A percentile compares a stretch with the other conserved stretches of the same genome.
Conservation (phyloP, 768 basidiomycete species). For the Suillus variegatus region DNA sequence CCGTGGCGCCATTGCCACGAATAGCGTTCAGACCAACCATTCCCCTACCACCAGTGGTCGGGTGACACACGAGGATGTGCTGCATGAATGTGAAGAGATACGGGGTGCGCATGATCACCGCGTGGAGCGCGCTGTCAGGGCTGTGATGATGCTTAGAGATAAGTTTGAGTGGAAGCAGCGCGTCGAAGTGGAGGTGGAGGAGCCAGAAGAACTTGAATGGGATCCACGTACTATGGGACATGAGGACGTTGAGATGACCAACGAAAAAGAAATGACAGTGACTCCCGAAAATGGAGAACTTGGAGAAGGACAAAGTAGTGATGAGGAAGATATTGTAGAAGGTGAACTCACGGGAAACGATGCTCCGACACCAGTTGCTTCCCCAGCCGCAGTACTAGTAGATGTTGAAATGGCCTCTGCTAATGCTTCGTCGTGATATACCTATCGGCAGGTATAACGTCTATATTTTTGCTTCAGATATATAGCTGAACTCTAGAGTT, state of each 20-base stretch:
- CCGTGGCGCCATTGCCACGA: constrained; percentile 45
- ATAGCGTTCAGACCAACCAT: constrained; percentile 46
- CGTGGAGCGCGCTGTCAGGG: constrained; percentile 76
- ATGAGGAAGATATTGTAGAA: constrained; percentile 40
- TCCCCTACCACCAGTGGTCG: constrained; percentile 26
- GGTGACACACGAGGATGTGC: constrained; percentile 55
- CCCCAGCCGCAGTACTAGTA: constrained; percentile 12
- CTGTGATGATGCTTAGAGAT: constrained; percentile 75
- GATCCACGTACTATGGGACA: constrained; percentile 47
- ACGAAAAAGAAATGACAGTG: constrained; percentile 16
- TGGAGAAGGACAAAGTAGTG: constrained; percentile 35
- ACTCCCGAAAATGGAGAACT: constrained; percentile 25
- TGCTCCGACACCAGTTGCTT: constrained; percentile 23
- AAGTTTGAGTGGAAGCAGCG: constrained; percentile 83
- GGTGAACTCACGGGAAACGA: constrained; percentile 35
- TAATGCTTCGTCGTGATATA: constrained; percentile 8
- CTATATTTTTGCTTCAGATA: background rate
- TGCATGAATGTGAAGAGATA: constrained; percentile 67
- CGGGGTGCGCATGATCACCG: constrained; percentile 71
- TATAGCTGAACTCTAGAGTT: background rate
- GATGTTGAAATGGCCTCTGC: constrained; percentile 25
- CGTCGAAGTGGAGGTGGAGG: constrained; percentile 77
- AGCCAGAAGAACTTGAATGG: constrained; percentile 78
- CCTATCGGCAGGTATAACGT: constrained; percentile 7
- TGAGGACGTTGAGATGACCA: constrained; percentile 11